Percentiles rank a stretch among this genome's conserved stretches.
These are phyloP conservation scores for Psilocybe cubensis DNA, from an alignment of 768 basidiomycete species.

Conservation along the genomic window DNA sequence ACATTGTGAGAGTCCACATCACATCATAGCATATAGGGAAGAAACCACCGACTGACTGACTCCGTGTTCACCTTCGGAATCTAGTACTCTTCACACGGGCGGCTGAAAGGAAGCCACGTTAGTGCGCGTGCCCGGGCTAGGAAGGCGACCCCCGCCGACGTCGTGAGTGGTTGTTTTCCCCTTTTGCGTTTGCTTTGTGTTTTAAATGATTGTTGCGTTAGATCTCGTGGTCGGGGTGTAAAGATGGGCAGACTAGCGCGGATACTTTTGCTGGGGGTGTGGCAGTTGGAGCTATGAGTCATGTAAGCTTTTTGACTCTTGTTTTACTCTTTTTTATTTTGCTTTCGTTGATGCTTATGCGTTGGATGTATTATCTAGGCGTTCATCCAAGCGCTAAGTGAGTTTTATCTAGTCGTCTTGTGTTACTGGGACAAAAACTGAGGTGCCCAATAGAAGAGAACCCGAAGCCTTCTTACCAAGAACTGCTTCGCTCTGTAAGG, in stretches of 20 bases:
- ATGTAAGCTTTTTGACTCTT: slow-evolving; percentile 48
- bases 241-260: slow-evolving; percentile 73
- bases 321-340: background rate
- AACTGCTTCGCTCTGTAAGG: slow-evolving; percentile 62
- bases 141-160: slow-evolving; percentile 75
- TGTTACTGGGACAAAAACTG: background rate
- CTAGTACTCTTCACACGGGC: slow-evolving; percentile 67
- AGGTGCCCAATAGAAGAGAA: slow-evolving; percentile 30
- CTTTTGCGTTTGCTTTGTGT: background rate
- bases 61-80: too few species aligned
- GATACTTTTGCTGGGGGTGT: slow-evolving; percentile 67
- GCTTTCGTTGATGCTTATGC: background rate
- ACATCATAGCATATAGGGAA: too few species aligned
- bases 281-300: slow-evolving; percentile 81
- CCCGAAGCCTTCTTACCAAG: slow-evolving; percentile 66
- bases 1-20: too few species aligned
- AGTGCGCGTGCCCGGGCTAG: slow-evolving; percentile 29
- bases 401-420: slow-evolving; percentile 11
- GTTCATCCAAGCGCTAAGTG: slow-evolving; percentile 57
- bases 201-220: slow-evolving; percentile 21
- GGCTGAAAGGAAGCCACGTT: slow-evolving; percentile 49
- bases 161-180: slow-evolving; percentile 34
- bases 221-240: slow-evolving; percentile 76
- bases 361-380: too few species aligned
- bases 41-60: too few species aligned